Evolutionary conservation across 2,329 filamentous ascomycete species (phyloP).

Genomic region (Lizonia empirigonia): DNA sequence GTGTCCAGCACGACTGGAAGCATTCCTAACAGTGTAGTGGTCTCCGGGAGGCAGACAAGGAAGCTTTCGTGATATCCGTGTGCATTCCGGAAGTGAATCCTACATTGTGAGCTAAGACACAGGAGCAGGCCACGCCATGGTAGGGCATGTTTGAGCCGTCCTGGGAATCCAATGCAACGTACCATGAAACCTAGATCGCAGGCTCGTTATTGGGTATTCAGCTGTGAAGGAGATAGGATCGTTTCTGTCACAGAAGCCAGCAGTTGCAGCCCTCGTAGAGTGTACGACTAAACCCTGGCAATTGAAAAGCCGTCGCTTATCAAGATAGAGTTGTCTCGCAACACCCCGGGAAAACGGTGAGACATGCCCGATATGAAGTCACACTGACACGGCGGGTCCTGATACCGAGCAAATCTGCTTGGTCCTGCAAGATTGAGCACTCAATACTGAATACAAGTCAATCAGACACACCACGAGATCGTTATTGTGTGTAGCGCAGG

Average conservation of each 20-base stretch:
- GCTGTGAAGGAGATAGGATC: too few species aligned
- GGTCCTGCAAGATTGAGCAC: neutral
- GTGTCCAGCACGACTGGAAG: constrained; percentile 1
- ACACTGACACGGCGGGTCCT: neutral
- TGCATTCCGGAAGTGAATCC: constrained; percentile 6
- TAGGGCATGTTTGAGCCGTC: constrained; percentile 7
- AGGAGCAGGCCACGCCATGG: neutral
- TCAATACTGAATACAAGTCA: neutral
- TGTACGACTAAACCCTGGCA: neutral
- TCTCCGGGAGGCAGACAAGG: neutral
- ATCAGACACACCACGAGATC: constrained; percentile 3
- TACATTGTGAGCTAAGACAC: constrained; percentile 1
- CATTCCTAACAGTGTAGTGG: neutral
- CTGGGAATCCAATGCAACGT: constrained; percentile 2
- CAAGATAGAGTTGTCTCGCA: constrained; percentile 3
- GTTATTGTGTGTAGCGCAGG: neutral
- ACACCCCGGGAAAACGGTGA: neutral
- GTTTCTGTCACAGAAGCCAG: neutral
- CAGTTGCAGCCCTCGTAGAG: neutral
- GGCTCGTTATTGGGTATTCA: neutral
- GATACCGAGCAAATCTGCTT: neutral
- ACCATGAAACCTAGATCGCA: neutral
- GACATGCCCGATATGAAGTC: constrained; percentile 4
- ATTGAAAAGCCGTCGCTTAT: neutral
- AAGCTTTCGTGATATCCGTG: neutral